A percentile compares a stretch with the other conserved stretches of the same genome.
Conservation (phyloP, 2,329 filamentous ascomycete species). For the Neospermospora avenae region DNA sequence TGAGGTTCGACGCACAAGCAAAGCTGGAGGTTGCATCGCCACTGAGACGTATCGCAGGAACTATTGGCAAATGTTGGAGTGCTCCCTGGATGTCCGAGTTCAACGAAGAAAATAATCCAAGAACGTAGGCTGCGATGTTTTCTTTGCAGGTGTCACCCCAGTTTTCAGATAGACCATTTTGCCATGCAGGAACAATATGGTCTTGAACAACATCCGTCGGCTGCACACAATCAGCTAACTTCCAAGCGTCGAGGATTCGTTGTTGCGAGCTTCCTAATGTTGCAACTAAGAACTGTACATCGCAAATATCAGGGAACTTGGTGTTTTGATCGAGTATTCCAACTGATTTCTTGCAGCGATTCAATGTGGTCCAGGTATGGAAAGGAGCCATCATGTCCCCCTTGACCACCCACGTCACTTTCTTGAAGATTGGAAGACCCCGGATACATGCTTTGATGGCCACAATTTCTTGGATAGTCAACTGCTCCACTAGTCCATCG, state of each 20-base stretch:
- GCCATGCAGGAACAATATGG: conserved; percentile 27
- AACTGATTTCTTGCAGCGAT: conserved; percentile 9
- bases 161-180: background rate
- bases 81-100: background rate
- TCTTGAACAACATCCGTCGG: conserved; percentile 14
- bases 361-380: conserved; percentile 17
- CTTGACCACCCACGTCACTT: conserved; percentile 11
- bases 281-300: conserved; percentile 22
- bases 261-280: background rate
- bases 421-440: conserved; percentile 12
- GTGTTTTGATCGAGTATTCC: conserved; percentile 15
- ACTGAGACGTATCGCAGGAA: conserved; percentile 19
- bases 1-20: conserved; percentile 17
- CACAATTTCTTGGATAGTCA: background rate
- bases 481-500: background rate
- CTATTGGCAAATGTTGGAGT: conserved; percentile 22
- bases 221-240: conserved; percentile 12
- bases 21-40: conserved; percentile 19
- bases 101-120: conserved; percentile 18
- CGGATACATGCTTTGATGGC: background rate
- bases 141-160: conserved; percentile 19
- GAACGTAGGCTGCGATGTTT: conserved; percentile 18
- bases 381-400: background rate
- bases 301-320: conserved; percentile 17
- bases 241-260: conserved; percentile 12